Evolutionary conservation across 768 basidiomycete genomes (phyloP), one percentile per base, ranked within the genome.

Genomic region (Nevesoporus exiguus): DNA sequence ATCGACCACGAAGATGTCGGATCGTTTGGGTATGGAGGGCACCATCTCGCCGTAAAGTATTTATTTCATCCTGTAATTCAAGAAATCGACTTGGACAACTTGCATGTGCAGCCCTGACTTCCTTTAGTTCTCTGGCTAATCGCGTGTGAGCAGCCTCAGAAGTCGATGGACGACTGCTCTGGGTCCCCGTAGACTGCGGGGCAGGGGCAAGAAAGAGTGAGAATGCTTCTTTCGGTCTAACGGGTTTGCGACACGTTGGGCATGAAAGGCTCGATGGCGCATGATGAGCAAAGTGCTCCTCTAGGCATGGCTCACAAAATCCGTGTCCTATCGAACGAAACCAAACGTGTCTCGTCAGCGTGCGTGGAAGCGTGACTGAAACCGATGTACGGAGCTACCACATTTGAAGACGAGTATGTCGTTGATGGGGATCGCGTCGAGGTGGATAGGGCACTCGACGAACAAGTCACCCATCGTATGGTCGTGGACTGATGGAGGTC

Each of bases 391-490:
- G 49, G 58, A 57, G 42, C 41, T 63, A 70, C 68, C 68, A 51
- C 68, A 70, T 60, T 51, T 70, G 57, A 71, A 68, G 8, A 63
- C 60, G 47, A 63, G 60, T 41, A 70, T 55, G 5, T 71, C 59
- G 11, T 59, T 64, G 49, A 69, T 59, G 34, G 60, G 48, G 6
- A 69, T 68, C 0, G 60, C 57, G 7, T 66, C 68, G 4, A 69
- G 64, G 31, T 69, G 68, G n/a, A 69, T 69, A 9, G 70, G 68
- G 25, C 68, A 69, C 30, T 71, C 70, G 44, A 69, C 58, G 13
- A 66, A 39, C 7, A 69, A 27, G 41, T 66, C 59, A 22, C 54
- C 57, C 60, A 65, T 65, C 5, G 45, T 33, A 14, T 33, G 33
- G 37, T 39, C n/a, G 19, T 17, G 3, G 36, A 37, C n/a, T 39